Percentiles rank a stretch among this genome's conserved stretches.
These are phyloP conservation scores for Dothiorella sarmentorum DNA, from an alignment of 2,329 filamentous ascomycete species.

Conservation along the genomic window DNA sequence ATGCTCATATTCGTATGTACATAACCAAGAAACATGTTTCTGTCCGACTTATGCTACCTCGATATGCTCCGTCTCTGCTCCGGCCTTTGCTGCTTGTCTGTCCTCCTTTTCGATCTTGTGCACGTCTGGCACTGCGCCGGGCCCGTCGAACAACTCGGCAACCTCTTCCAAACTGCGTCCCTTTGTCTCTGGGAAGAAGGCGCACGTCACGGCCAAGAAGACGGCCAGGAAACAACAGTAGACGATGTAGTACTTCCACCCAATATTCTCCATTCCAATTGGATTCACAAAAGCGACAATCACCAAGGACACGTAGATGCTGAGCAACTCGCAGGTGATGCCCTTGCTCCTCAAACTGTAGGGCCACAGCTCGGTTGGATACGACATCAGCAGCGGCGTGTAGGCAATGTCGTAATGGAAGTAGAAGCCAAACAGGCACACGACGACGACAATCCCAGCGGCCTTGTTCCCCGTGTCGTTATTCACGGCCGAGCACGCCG, in stretches of 20 bases:
- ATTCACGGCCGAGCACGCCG: slow-evolving; percentile 17
- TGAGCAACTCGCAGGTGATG: slow-evolving; percentile 23
- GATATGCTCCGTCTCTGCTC: background rate
- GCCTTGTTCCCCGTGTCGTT: slow-evolving; percentile 24
- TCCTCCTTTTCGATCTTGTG: slow-evolving; percentile 17
- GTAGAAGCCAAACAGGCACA: slow-evolving; percentile 19
- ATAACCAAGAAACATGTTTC: background rate
- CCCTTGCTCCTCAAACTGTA: slow-evolving; percentile 47
- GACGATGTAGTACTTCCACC: slow-evolving; percentile 20
- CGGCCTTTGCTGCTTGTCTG: background rate
- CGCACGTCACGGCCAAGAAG: slow-evolving; percentile 24
- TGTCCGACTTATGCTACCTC: background rate
- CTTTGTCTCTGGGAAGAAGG: slow-evolving; percentile 27
- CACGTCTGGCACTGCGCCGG: slow-evolving; percentile 20
- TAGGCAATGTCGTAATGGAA: slow-evolving; percentile 21
- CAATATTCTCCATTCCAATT: slow-evolving; percentile 21
- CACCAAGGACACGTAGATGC: slow-evolving; percentile 14
- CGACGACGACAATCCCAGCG: slow-evolving; percentile 31
- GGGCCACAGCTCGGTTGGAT: slow-evolving; percentile 46
- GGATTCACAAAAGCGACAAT: slow-evolving; percentile 20
- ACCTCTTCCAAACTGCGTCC: slow-evolving; percentile 26
- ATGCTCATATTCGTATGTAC: too few relatives aligned
- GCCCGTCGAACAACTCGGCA: slow-evolving; percentile 23
- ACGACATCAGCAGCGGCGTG: slow-evolving; percentile 40
- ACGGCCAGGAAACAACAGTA: slow-evolving; percentile 35